Base-by-base conservation (phyloP, 2,329 filamentous ascomycete species). In the Cladosporium sp. region DNA sequence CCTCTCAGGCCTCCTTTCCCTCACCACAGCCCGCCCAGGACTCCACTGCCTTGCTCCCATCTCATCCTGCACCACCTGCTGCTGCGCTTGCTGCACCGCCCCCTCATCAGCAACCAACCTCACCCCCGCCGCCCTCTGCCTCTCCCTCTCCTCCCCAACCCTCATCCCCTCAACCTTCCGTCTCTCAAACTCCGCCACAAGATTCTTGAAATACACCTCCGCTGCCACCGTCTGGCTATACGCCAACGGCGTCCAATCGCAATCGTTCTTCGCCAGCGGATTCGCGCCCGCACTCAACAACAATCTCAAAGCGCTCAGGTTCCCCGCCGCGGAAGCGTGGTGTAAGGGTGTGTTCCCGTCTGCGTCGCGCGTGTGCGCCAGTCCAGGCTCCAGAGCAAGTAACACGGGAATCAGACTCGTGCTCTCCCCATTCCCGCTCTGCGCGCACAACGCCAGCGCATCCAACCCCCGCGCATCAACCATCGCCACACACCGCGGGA, bases 261-360 rank as follows among this genome's bases (percentile, higher is more conserved):
- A 92, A 2, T 87, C 81, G 74, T 96, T 96, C 71, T 84, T 84
- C 65, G 86, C 87, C 64, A 90, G 84, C 0, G 91, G 86, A 71
- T 93, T 89, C 0, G 92, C 92, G 12, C 92, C 92, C 0, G 91
- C 91, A 3, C 90, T 88, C 14, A 96, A 83, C 63, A 96, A 81
- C 41, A 92, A 90, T 52, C 92, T 84, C 64, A 96, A 80, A 0
- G 92, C 90, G 64, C 93, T 87, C 55, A 96, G 78, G 71, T 94
- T 90, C 1, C 92, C 92, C 73, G 91, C 91, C 55, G 90, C 90
- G 73, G 88, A 92, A 14, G 93, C 93, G 79, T 95, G 93, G 79
- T 96, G 92, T 52, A 96, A 82, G 0, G 92, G 91, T 2, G 92
- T 96, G 75, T 96, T 95, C n/a, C 92, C 92, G 66, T 90, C 86